Evolutionary conservation across 1,284 basidiomycete species (phyloP).

Genomic region (Heterobasidion parviporum): DNA sequence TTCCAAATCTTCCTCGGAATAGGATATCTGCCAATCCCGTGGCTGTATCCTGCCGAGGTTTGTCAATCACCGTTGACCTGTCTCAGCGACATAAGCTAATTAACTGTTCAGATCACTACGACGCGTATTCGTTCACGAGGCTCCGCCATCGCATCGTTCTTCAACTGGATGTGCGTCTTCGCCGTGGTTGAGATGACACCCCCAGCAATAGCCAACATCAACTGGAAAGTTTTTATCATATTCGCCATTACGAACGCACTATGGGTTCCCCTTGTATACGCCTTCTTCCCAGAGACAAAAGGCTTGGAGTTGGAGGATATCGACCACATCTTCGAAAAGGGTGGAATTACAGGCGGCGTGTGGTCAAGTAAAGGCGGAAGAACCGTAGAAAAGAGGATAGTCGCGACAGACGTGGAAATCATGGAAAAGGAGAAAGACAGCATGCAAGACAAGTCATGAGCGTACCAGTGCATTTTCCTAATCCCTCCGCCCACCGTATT

Average conservation of each 20-base stretch:
- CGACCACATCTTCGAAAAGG: slow-evolving; percentile 35
- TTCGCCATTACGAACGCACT: slow-evolving; percentile 38
- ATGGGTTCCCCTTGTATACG: slow-evolving; percentile 35
- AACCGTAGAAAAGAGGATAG: slow-evolving; percentile 15
- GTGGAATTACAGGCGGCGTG: slow-evolving; percentile 33
- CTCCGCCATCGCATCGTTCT: slow-evolving; percentile 29
- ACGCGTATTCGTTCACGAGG: slow-evolving; percentile 28
- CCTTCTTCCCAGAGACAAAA: slow-evolving; percentile 38
- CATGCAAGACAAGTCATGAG: background rate
- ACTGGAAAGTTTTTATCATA: slow-evolving; percentile 38
- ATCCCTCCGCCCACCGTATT: background rate
- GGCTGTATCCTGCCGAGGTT: slow-evolving; percentile 36
- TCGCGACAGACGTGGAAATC: slow-evolving; percentile 12
- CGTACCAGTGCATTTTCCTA: background rate
- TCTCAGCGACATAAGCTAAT: background rate
- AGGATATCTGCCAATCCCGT: slow-evolving; percentile 32
- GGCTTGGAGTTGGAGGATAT: slow-evolving; percentile 35
- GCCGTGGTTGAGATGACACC: slow-evolving; percentile 41
- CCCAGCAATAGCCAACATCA: slow-evolving; percentile 39
- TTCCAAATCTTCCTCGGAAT: slow-evolving; percentile 35
- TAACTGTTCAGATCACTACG: slow-evolving; percentile 25
- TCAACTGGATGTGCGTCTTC: slow-evolving; percentile 37
- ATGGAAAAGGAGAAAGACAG: slow-evolving; percentile 8
- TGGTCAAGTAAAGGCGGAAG: slow-evolving; percentile 20
- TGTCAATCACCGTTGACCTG: background rate